Evolutionary conservation across 768 basidiomycete genomes (phyloP), one percentile per base, ranked within the genome.

Genomic region (Tylopilus subfusipes): DNA sequence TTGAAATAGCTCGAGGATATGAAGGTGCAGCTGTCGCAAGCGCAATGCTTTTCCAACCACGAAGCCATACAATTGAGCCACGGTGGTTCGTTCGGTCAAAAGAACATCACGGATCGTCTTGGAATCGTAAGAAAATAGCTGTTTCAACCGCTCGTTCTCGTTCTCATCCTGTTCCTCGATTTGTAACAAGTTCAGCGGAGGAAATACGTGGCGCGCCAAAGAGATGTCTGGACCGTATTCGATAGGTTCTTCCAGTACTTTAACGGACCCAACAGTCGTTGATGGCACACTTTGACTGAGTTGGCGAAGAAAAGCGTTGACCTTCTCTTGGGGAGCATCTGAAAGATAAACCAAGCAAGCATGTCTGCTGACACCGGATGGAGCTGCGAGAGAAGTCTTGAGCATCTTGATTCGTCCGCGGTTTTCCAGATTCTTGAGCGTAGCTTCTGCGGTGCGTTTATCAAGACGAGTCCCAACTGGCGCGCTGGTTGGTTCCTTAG

Each of bases 31-130:
- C 54, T 82, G 76, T 25, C 83, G 80, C 18, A 82, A 80, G 42
- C 93, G 79, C 2, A 83, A 72, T 29, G 79, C 77, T 61, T 83
- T 84, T 14, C 86, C 90, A 14, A 82, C 74, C 42, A 87, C 78
- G 68, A 81, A 91, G 14, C 91, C 93, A 64, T 89, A 89, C 27
- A 82, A 59, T 59, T 93, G 90, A 3, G 82, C 78, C n/a, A 86
- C 63, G 3, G 88, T 85, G 25, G 81, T 82, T 43, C 80, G 77
- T 64, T 95, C 89, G 3, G 79, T 77, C n/a, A 89, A 70, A 52
- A 93, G 74, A 30, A 82, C 77, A 21, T 84, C 79, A 31, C 82
- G 78, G 53, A 87, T 77, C 9, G 76, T 78, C 19, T 75, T 65
- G 53, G 82, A 82, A 47, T 83, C 81, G 44, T 75, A 71, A 5